Evolutionary conservation across 1,284 basidiomycete species (phyloP), one percentile per base, ranked within the genome.

Genomic region (Hemileccinum hortonii): DNA sequence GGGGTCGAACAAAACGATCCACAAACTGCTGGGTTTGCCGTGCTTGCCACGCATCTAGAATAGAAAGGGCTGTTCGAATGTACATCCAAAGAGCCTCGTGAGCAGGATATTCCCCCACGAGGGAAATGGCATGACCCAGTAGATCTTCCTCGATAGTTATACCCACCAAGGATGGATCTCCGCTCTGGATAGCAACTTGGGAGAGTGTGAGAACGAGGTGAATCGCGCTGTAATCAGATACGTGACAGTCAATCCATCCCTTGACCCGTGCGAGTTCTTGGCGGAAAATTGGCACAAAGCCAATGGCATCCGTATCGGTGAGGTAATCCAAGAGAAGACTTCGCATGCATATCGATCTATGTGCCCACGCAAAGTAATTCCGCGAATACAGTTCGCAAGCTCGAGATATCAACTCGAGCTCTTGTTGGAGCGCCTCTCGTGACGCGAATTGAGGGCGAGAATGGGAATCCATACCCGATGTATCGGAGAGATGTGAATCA

Each of bases 281-380:
- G 19, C 53, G 29, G 16, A 83, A 61, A 24, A 77, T 55, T 18
- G 55, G 42, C 42, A 67, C 39, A 58, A 72, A 73, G 38, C 58
- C 60, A 32, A 58, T 1, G 47, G 46, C 48, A 40, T 46, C 54
- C 8, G 14, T 36, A 2, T 50, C 57, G 15, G 46, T 6, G 38
- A 52, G 53, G 30, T 57, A 50, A 41, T 47, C 43, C 19, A 32
- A 47, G 32, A 58, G 40, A 54, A 52, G 45, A 47, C 52, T 56
- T 26, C 19, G 71, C 44, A 79, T 62, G 52, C 82, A 73, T 38
- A 75, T 74, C 47, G 72, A 71, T 59, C 82, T 79, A 60, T 87
- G 81, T 5, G 70, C 64, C 85, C 85, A 87, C 11, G 82, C 83
- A 61, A 83, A 79, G 61, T 87, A 87, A 59, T 87, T 87, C 26